Conservation (phyloP, 1,284 basidiomycete genomes). For the Microbotryum silenes-acaulis region DNA sequence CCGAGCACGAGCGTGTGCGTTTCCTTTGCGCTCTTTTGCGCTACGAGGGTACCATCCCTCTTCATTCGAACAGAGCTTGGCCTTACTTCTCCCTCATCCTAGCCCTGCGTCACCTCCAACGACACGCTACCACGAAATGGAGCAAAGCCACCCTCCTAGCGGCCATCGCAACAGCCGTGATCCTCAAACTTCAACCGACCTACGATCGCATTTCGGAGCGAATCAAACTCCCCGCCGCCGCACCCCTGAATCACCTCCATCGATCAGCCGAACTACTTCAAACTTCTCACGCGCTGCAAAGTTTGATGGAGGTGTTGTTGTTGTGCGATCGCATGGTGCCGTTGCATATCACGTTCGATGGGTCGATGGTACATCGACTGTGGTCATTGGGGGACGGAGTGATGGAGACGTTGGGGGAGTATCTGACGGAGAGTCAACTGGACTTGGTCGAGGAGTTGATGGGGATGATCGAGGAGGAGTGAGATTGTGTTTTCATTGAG, state of each 20-base stretch:
- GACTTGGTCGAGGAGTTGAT: too few relatives aligned
- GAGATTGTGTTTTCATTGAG: too few relatives aligned
- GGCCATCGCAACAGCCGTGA: slow-evolving; percentile 13
- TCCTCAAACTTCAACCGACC: slow-evolving; percentile 4
- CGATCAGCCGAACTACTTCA: not conserved
- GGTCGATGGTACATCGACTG: not conserved
- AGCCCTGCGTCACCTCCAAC: slow-evolving; percentile 20
- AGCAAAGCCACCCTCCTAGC: slow-evolving; percentile 2
- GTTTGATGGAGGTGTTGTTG: not conserved
- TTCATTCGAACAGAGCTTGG: not conserved
- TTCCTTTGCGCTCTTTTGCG: not conserved
- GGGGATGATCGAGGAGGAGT: too few relatives aligned
- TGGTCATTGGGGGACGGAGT: too few relatives aligned
- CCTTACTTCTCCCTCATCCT: slow-evolving; percentile 18
- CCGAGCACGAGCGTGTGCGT: not conserved
- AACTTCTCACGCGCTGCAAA: not conserved
- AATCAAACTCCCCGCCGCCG: not conserved
- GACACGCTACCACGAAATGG: slow-evolving; percentile 8
- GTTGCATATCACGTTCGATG: not conserved
- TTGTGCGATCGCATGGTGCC: not conserved
- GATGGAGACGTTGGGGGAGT: too few relatives aligned
- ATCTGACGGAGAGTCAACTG: too few relatives aligned
- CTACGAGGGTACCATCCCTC: not conserved
- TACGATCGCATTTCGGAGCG: not conserved
- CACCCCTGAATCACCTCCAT: not conserved